phyloP scores from a whole-genome alignment of 2,329 filamentous ascomycete genomes.

The Trichoderma sp. region DNA sequence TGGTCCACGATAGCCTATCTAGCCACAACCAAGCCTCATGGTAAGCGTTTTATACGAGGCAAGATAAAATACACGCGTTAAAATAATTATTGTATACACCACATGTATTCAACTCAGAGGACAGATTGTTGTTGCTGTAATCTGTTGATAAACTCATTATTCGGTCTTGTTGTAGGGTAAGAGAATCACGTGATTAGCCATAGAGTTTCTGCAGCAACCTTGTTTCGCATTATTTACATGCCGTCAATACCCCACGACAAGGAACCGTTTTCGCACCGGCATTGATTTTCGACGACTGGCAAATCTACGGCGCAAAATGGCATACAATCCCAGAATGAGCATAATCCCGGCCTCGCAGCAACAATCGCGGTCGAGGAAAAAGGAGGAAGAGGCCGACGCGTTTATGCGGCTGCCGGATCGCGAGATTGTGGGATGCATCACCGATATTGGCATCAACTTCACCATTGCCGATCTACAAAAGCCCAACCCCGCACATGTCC shows the following conservation, averaged over 20 bases:
- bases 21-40: background rate
- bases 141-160: background rate
- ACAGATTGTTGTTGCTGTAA: background rate
- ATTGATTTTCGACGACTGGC: background rate
- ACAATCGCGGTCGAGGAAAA: constrained; percentile 56
- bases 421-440: constrained; percentile 96
- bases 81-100: background rate
- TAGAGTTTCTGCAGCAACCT: constrained; percentile 24
- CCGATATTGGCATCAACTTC: constrained; percentile 92
- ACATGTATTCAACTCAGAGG: background rate
- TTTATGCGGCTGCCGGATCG: constrained; percentile 63
- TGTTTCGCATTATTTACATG: background rate
- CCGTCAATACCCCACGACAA: background rate
- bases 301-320: constrained; percentile 42
- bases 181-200: background rate
- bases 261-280: background rate
- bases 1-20: background rate
- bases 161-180: background rate
- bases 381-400: constrained; percentile 60
- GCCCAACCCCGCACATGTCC: constrained; percentile 90
- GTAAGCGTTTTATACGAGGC: accelerated
- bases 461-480: constrained; percentile 85
- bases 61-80: background rate
- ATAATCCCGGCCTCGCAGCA: constrained; percentile 56
- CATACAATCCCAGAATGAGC: constrained; percentile 62